Evolutionary conservation across 805 yeast species (phyloP).

Genomic region (Candida montana): DNA sequence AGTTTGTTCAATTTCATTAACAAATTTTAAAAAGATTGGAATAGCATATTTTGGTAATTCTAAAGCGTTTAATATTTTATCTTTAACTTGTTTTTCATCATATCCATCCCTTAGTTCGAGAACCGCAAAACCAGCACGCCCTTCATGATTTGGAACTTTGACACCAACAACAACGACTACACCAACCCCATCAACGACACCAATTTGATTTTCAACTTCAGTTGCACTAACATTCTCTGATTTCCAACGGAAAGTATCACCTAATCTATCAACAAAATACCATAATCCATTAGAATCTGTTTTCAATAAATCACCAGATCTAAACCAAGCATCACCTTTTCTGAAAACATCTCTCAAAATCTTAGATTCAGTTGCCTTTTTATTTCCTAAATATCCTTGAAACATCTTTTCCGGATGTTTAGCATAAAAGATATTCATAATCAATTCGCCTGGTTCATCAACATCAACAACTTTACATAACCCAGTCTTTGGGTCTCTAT

Average conservation of each 20-base stretch:
- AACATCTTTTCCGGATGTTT: slow-evolving; percentile 66
- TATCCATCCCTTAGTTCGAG: slow-evolving; percentile 42
- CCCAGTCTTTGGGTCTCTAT: slow-evolving; percentile 64
- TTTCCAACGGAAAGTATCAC: slow-evolving; percentile 96
- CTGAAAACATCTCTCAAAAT: slow-evolving; percentile 66
- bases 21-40: slow-evolving; percentile 76
- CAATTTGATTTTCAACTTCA: slow-evolving; percentile 79
- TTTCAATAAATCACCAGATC: slow-evolving; percentile 80
- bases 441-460: slow-evolving; percentile 81
- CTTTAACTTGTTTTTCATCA: slow-evolving; percentile 29
- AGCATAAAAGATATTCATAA: slow-evolving; percentile 67
- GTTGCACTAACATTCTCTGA: slow-evolving; percentile 92
- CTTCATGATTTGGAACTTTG: slow-evolving; percentile 81
- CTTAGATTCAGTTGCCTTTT: slow-evolving; percentile 73
- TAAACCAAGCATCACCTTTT: slow-evolving; percentile 87
- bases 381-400: slow-evolving; percentile 86
- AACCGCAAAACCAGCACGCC: slow-evolving; percentile 89
- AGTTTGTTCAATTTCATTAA: slow-evolving; percentile 52
- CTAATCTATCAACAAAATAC: slow-evolving; percentile 86
- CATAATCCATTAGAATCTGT: slow-evolving; percentile 62
- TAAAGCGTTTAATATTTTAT: slow-evolving; percentile 32
- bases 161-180: slow-evolving; percentile 87
- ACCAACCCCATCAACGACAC: slow-evolving; percentile 35
- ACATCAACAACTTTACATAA: slow-evolving; percentile 47
- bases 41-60: slow-evolving; percentile 79